Base-by-base conservation (phyloP, 768 basidiomycete genomes). In the Dioszegia aurantiaca region DNA sequence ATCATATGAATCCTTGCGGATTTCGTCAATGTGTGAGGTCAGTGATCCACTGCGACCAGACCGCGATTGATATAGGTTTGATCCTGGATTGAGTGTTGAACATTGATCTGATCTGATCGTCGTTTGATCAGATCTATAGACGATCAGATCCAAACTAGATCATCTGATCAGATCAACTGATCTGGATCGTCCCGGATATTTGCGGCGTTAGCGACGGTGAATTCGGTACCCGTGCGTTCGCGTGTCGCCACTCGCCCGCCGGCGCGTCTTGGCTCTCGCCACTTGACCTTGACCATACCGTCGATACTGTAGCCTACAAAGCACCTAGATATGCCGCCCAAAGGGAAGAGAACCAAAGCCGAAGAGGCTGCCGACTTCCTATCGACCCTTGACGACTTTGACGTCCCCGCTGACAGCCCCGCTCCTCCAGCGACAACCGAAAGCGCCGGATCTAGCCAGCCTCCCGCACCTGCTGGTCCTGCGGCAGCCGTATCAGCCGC, bases 331-430 rank as follows among this genome's bases (percentile, higher is more conserved):
- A 74, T 74, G 73, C 64, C 70, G 4, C 69, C 74, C 55, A 71
- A 71, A 56, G 65, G 61, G 14, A 73, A 68, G 61, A 70, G 70
- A 60, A 72, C 70, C 27, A 76, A 76, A 58, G 70, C 71, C 12
- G 78, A 79, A 46, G 93, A 98, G 76, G 94, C 90, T 21, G 85
- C 92, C 21, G 87, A 86, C 70, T 86, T 98, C 78, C 86, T 98
- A 43, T 90, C 95, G 71, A 91, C 94, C 73, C 87, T 98, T 47
- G 93, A 98, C 74, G 87, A 85, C 28, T 83, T 94, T 55, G 70
- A 69, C n/a, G 54, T 69, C 24, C 61, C 68, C 2, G 45, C 63
- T 11, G 39, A 69, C 1, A 39, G 61, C 24, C 26, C 58, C 10
- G 24, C 60, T 21, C 28, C 61, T 3, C 23, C 52, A n/a, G 24